phyloP scores from a whole-genome alignment of 2,329 filamentous ascomycete species.

The Cryphonectria radicalis region DNA sequence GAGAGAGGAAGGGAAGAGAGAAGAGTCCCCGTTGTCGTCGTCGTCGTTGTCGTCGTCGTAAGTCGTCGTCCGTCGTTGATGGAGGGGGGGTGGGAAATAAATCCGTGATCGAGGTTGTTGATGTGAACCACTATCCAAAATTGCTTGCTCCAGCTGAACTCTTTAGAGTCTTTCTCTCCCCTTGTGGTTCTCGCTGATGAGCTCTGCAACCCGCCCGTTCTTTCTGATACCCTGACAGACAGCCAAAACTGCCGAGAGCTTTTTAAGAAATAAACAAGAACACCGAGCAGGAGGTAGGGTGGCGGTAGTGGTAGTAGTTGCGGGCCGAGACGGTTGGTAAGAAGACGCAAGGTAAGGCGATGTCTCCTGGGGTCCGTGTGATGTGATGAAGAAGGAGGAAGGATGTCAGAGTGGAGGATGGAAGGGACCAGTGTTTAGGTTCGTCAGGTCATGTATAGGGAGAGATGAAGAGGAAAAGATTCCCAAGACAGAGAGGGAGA shows the following conservation, averaged over 20 bases:
- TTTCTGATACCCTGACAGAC: background rate
- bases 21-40: background rate
- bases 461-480: background rate
- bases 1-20: too few species aligned
- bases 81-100: background rate
- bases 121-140: background rate
- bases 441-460: conserved; percentile 1
- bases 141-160: background rate
- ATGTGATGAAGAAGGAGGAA: background rate
- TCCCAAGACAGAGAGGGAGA: background rate
- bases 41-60: background rate
- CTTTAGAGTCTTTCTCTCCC: background rate
- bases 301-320: conserved; percentile 6
- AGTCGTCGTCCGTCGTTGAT: background rate
- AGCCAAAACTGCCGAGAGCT: background rate
- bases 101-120: conserved; percentile 2
- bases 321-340: background rate
- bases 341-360: conserved; percentile 2
- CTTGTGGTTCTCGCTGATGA: background rate
- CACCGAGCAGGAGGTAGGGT: background rate
- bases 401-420: conserved; percentile 16
- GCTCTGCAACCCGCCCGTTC: background rate
- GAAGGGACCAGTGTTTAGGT: background rate
- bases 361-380: conserved; percentile 6
- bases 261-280: background rate